Base-by-base conservation (phyloP, 2,329 filamentous ascomycete species). In the Trichoderma citrinoviride region DNA sequence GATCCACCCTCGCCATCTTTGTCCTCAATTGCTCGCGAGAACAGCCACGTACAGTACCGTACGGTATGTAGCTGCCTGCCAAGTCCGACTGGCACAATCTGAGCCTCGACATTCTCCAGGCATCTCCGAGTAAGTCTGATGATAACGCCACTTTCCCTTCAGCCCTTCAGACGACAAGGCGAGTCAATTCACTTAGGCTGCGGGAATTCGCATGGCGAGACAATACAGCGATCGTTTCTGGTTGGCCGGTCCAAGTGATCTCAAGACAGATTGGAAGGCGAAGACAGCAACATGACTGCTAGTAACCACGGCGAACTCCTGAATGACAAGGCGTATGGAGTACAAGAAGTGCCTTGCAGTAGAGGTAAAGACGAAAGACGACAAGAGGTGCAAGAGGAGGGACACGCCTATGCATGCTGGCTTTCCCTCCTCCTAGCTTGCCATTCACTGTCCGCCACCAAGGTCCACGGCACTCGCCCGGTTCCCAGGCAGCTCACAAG, bases 141-240 rank as follows among this genome's bases (percentile, higher is more conserved):
- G 57, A 41, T 33, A 49, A 60, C 44, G 44, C 56, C 44, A 50
- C 58, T 53, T n/a, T 27, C 19, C 8, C 44, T 46, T 52, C 37
- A 41, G 49, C 55, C 23, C 55, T 55, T 14, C 19, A 46, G 43
- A 47, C 56, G 49, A 19, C 53, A 29, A 12, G n/a, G 43, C 44
- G 21, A 21, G 29, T 27, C 44, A 56, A 56, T 41, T 56, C 49
- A 57, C 64, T 44, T 37, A 50, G 33, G 17, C 40, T 37, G 64
- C 57, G 64, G 64, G 43, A 65, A 49, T 65, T 33, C 58, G 33
- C 50, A 61, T 50, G 49, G 64, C 21, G 46, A 61, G 57, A 61
- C 46, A 61, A 19, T 46, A 40, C 58, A 37, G 33, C 58, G 47
- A 49, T 17, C 6, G 1, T 4, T 33, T 19, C 49, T 53, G 37